Percentiles rank a stretch among this genome's conserved stretches.
These are phyloP conservation scores for Leccinum sublutescens DNA, from an alignment of 768 basidiomycete species.

Conservation along the genomic window DNA sequence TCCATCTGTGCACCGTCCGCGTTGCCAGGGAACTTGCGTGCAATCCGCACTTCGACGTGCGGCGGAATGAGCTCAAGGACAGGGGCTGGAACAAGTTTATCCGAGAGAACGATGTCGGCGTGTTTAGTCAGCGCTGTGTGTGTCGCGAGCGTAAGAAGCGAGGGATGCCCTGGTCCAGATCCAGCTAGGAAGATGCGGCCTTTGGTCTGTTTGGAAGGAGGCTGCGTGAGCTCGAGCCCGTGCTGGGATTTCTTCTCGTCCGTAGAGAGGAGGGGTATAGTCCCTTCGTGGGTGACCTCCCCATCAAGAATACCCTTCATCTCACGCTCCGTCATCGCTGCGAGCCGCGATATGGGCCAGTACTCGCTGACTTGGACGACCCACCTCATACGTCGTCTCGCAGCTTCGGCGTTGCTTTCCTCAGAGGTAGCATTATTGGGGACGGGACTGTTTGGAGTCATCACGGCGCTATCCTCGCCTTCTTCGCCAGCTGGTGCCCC, in stretches of 20 bases:
- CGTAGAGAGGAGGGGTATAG: conserved; percentile 21
- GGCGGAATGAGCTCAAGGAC: conserved; percentile 84
- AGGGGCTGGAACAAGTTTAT: conserved; percentile 91
- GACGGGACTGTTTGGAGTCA: conserved; percentile 72
- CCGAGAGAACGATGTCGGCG: conserved; percentile 88
- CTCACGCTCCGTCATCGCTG: conserved; percentile 61
- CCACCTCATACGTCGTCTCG: conserved; percentile 81
- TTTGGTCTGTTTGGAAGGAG: conserved; percentile 16
- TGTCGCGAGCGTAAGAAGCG: conserved; percentile 85
- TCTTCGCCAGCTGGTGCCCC: conserved; percentile 35
- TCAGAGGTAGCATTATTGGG: conserved; percentile 28
- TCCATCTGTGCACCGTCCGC: conserved; percentile 93
- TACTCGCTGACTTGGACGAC: conserved; percentile 96
- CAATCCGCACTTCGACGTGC: conserved; percentile 75
- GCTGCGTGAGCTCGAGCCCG: conserved; percentile 19
- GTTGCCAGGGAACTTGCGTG: conserved; percentile 96
- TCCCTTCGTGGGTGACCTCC: conserved; percentile 13
- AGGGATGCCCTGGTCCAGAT: conserved; percentile 94
- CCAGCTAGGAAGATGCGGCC: conserved; percentile 91
- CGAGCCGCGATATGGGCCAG: conserved; percentile 81
- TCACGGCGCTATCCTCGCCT: conserved; percentile 50
- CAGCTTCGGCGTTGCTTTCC: conserved; percentile 44
- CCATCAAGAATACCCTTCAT: conserved; percentile 64
- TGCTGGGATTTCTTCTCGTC: conserved; percentile 37
- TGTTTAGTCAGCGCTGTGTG: conserved; percentile 74